A percentile compares a stretch with the other conserved stretches of the same genome.
Conservation (phyloP, 306 rosid genomes). For the Quercus bicolor region DNA sequence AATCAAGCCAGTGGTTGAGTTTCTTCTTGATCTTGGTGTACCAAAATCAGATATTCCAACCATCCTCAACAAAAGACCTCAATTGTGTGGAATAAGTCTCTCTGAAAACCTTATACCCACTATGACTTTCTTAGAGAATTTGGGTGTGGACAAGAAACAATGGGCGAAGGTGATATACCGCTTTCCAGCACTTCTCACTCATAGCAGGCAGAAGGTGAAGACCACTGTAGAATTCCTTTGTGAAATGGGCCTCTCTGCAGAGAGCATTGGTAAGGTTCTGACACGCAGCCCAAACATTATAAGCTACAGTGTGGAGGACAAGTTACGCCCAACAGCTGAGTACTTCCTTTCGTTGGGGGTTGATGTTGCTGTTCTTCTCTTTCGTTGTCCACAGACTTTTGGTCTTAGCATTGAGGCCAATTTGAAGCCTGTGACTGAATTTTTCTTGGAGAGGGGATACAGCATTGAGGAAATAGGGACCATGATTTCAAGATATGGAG, state of each 20-base stretch:
- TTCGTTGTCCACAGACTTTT: slow-evolving; percentile 62
- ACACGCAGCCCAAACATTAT: slow-evolving; percentile 75
- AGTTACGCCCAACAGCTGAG: slow-evolving; percentile 72
- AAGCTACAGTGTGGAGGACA: slow-evolving; percentile 84
- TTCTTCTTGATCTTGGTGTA: slow-evolving; percentile 82
- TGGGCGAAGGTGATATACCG: slow-evolving; percentile 94
- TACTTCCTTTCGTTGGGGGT: slow-evolving; percentile 81
- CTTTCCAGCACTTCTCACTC: slow-evolving; percentile 76
- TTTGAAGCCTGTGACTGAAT: slow-evolving; percentile 73
- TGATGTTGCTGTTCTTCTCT: slow-evolving; percentile 66
- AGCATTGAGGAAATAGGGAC: slow-evolving; percentile 63
- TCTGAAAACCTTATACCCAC: slow-evolving; percentile 77
- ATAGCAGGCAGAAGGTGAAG: slow-evolving; percentile 71
- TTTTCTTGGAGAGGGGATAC: slow-evolving; percentile 74
- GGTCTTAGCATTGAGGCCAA: slow-evolving; percentile 81
- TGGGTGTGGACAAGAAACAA: slow-evolving; percentile 83
- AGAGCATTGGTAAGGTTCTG: slow-evolving; percentile 72
- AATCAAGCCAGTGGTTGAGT: slow-evolving; percentile 86
- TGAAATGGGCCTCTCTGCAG: slow-evolving; percentile 67
- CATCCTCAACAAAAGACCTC: slow-evolving; percentile 82
- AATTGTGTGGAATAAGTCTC: slow-evolving; percentile 89
- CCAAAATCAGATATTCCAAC: slow-evolving; percentile 60
- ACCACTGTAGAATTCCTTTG: slow-evolving; percentile 50
- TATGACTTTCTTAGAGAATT: slow-evolving; percentile 69
- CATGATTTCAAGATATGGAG: slow-evolving; percentile 79